These are phyloP conservation scores for Rhodotorula sp. DNA, from an alignment of 1,284 basidiomycete species.

Conservation along the genomic window DNA sequence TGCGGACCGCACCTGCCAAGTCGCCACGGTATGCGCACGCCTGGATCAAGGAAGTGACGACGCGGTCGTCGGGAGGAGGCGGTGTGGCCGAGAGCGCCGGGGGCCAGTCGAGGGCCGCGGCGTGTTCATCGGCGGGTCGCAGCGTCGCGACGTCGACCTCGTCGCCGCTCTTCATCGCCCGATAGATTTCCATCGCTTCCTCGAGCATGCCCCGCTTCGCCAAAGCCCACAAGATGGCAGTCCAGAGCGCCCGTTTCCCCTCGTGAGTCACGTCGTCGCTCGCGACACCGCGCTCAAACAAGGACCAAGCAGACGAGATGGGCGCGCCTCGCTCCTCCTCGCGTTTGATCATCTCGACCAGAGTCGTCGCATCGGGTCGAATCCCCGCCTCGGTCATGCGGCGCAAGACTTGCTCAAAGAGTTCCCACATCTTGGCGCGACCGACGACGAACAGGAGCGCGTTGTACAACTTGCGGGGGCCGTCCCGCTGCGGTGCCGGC, in stretches of 20 bases:
- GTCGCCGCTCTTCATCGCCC: constrained; percentile 19
- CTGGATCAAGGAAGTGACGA: constrained; percentile 28
- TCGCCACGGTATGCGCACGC: constrained; percentile 28
- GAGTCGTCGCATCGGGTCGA: constrained; percentile 4
- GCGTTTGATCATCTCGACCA: constrained; percentile 16
- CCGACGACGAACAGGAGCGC: constrained; percentile 25
- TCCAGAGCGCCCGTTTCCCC: constrained; percentile 11
- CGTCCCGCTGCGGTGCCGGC: background rate
- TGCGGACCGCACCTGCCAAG: constrained; percentile 19
- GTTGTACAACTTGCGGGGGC: constrained; percentile 22
- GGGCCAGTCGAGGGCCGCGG: background rate
- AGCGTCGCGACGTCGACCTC: constrained; percentile 17
- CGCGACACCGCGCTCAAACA: constrained; percentile 17
- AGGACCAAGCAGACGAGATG: constrained; percentile 18
- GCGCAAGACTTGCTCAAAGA: constrained; percentile 29
- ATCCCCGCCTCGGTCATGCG: constrained; percentile 16
- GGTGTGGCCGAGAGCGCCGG: background rate
- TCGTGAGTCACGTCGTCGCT: background rate
- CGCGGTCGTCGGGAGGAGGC: constrained; percentile 12
- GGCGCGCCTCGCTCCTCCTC: constrained; percentile 12
- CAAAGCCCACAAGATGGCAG: constrained; percentile 18
- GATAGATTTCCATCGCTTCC: constrained; percentile 20
- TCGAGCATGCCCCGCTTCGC: constrained; percentile 17
- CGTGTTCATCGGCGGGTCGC: background rate
- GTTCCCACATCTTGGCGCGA: constrained; percentile 18